Evolutionary conservation across 169 alveolate genomes (phyloP).

Genomic region (Plasmodium vivax): DNA sequence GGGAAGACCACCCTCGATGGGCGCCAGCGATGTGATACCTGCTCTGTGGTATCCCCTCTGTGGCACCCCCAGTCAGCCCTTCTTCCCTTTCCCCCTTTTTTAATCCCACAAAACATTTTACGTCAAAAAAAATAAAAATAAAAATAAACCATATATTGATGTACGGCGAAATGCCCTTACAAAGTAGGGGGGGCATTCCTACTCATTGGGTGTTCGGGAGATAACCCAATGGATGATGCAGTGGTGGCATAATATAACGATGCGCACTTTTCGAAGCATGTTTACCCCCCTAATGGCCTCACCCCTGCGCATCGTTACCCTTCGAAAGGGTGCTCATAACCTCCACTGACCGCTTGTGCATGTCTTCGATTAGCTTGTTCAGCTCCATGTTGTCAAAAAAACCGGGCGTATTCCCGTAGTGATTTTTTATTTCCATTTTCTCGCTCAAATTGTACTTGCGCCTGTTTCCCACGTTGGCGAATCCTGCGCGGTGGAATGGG

Average conservation of each 20-base stretch:
- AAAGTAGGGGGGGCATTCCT: neutral
- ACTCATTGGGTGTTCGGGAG: neutral
- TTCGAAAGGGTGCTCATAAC: constrained; percentile 76
- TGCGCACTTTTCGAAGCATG: neutral
- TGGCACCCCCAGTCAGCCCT: neutral
- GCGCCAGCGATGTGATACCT: neutral
- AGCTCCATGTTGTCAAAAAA: constrained; percentile 51
- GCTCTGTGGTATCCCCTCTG: neutral
- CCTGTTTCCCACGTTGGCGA: constrained; percentile 80
- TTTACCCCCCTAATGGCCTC: neutral
- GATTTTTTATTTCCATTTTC: constrained; percentile 57
- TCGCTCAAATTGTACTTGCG: constrained; percentile 79
- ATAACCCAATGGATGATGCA: neutral
- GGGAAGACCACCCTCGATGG: neutral
- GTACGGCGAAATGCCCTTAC: neutral
- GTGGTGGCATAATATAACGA: too few species aligned
- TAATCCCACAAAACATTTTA: neutral
- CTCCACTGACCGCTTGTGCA: constrained; percentile 71
- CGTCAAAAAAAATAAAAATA: neutral
- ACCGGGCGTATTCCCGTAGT: constrained; percentile 41
- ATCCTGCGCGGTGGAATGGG: constrained; percentile 64
- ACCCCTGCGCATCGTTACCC: constrained; percentile 74
- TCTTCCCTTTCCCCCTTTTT: neutral
- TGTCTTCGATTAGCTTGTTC: constrained; percentile 75
- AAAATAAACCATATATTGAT: neutral